These are phyloP conservation scores for Arxiozyma heterogenica DNA, from an alignment of 1,139 yeast genomes.

Conservation along the genomic window DNA sequence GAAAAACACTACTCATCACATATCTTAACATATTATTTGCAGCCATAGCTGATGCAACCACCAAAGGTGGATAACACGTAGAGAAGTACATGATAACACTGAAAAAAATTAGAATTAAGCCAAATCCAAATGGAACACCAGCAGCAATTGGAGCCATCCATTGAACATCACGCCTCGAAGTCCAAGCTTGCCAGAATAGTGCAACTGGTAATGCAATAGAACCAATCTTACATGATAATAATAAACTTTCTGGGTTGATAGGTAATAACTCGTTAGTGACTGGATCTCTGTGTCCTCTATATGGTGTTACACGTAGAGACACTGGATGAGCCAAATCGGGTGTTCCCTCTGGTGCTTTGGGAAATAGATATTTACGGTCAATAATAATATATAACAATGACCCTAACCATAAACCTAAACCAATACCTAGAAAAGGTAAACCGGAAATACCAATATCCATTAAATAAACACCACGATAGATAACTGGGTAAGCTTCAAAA, in stretches of 20 bases:
- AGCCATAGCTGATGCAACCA: slow-evolving; percentile 69
- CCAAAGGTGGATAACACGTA: slow-evolving; percentile 63
- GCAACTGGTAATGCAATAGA: slow-evolving; percentile 58
- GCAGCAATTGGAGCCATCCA: slow-evolving; percentile 77
- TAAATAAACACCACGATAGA: slow-evolving; percentile 51
- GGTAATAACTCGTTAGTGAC: slow-evolving; percentile 45
- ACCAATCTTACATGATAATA: slow-evolving; percentile 44
- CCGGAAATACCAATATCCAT: slow-evolving; percentile 58
- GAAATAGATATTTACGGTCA: slow-evolving; percentile 44
- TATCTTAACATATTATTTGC: slow-evolving; percentile 71
- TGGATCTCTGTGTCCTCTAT: slow-evolving; percentile 28
- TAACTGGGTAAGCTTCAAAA: slow-evolving; percentile 70
- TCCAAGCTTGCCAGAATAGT: slow-evolving; percentile 79
- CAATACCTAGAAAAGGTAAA: slow-evolving; percentile 60
- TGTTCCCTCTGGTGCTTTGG: slow-evolving; percentile 55
- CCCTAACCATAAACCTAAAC: slow-evolving; percentile 53
- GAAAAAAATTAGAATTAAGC: slow-evolving; percentile 65
- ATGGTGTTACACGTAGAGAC: slow-evolving; percentile 20
- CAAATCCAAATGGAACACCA: slow-evolving; percentile 69
- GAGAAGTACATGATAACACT: slow-evolving; percentile 63
- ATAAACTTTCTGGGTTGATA: slow-evolving; percentile 38
- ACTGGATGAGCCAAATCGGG: slow-evolving; percentile 24
- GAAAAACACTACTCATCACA: slow-evolving; percentile 50
- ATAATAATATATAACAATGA: slow-evolving; percentile 41
- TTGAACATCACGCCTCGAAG: slow-evolving; percentile 52